Evolutionary conservation across 1,284 basidiomycete genomes (phyloP), one percentile per base, ranked within the genome.

Genomic region (Ustilago shanxiensis): DNA sequence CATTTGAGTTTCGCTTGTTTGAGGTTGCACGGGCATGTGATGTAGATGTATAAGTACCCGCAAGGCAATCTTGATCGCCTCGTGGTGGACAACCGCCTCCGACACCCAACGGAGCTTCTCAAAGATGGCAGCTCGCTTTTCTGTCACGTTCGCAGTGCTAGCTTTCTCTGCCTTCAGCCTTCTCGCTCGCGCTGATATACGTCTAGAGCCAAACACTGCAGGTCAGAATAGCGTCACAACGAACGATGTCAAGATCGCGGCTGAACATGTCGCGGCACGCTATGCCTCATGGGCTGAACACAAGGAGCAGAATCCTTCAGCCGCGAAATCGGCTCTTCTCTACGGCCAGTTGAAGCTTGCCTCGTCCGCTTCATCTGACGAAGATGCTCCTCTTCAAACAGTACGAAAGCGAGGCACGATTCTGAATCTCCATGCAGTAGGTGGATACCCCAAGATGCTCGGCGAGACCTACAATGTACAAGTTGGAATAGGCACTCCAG

Each of bases 401-500:
- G 20, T 24, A n/a, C 16, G 9, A 14, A 45, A 52, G 22, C 60
- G 72, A 11, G 72, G 72, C 16, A 60, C 39, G 11, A 28, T 62
- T 1, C 5, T 75, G 11, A 52, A 33, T 2, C 39, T 75, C 20
- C 18, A 50, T 14, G 41, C 60, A 4, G 64, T 66, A 0, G 72
- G 72, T 22, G 72, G 67, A 2, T 75, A 66, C 35, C 66, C 67
- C 8, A 63, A 66, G 39, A 70, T 70, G 72, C 63, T 75, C 3
- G 72, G 72, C 2, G 47, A 66, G 45, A 75, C 72, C 10, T 75
- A 60, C 63, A 75, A 75, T 10, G 56, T 56, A 16, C 45, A 26
- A 22, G 66, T 75, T 0, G 63, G 63, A 9, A 47, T 75, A 28
- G 72, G 72, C 8, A 66, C 63, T 20, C 66, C 72, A 9, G 31